Base-by-base conservation (phyloP, 768 basidiomycete genomes). In the Boletus rubescentipes region DNA sequence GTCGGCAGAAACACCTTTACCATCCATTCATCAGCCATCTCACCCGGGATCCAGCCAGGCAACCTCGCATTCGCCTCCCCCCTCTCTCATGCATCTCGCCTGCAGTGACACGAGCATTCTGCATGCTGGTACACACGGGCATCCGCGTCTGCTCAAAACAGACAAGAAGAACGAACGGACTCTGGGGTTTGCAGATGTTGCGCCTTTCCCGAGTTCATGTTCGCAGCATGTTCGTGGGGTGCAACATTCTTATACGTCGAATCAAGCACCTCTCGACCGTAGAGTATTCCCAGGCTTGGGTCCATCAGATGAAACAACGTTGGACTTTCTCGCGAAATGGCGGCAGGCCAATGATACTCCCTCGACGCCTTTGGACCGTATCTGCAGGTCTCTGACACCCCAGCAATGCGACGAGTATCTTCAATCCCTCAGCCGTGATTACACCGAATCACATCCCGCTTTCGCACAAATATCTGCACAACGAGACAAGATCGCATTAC, bases 141-240 rank as follows among this genome's bases (percentile, higher is more conserved):
- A 39, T 31, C 46, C 26, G 21, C 48, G 11, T 20, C 30, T 21
- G 12, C 18, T 48, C 40, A 38, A 37, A 37, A 43, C 46, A 37
- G 55, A 37, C 40, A 57, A 53, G 48, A 47, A 42, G 26, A 49
- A 37, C 16, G 49, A 48, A 44, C 53, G 56, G 30, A 45, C 30
- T 30, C 12, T 18, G 40, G 51, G 49, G 3, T 47, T 18, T 20
- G 53, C 50, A 37, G 49, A 49, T 40, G 43, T 35, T 16, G 74
- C 71, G 0, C 80, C 81, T 20, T 80, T 78, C 61, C 88, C 87
- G 30, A 71, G 73, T 58, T 61, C 61, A 42, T 69, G 72, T 21
- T 73, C 71, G 15, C 86, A 87, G 62, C 88, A 89, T 69, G 76
- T 86, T 58, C 82, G 78, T 58, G 86, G 85, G 34, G 66, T 72